Percentiles rank a stretch among this genome's conserved stretches.
Conservation (phyloP, 202 grass and related monocot genomes). For the Carex arenaria region DNA sequence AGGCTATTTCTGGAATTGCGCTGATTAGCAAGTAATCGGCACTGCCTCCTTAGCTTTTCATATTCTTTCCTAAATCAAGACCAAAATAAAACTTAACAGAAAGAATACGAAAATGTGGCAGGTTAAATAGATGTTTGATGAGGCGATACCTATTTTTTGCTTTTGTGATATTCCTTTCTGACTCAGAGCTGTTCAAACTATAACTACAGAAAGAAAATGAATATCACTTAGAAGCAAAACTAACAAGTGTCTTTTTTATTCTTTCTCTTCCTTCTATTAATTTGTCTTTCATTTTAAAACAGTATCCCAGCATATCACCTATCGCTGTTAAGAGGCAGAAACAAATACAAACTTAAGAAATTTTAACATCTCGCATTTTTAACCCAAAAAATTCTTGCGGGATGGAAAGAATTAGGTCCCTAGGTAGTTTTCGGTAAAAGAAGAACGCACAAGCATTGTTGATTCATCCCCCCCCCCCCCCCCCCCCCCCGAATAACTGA, state of each 20-base stretch:
- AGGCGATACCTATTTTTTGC: conserved; percentile 71
- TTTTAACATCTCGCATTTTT: not conserved
- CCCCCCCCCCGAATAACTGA: not conserved
- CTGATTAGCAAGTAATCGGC: conserved; percentile 46
- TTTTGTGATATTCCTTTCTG: conserved; percentile 58
- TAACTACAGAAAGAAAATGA: conserved; percentile 48
- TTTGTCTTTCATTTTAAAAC: not conserved
- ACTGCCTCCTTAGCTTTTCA: conserved; percentile 85
- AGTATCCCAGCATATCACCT: not conserved
- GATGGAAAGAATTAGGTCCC: not conserved
- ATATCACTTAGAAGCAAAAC: not conserved
- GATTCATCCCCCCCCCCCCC: not conserved
- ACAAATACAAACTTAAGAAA: not conserved
- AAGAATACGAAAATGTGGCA: not conserved
- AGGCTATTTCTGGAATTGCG: conserved; percentile 42
- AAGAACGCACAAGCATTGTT: not conserved
- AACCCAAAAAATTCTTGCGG: not conserved
- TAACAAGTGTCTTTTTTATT: not conserved
- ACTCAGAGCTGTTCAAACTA: conserved; percentile 66
- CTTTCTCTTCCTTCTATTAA: not conserved
- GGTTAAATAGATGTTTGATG: not conserved
- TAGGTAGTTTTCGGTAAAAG: not conserved
- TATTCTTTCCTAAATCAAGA: conserved; percentile 73
- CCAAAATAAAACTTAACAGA: not conserved
- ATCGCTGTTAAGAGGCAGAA: not conserved